Conservation (phyloP, 768 basidiomycete genomes). For the Mycena metata region DNA sequence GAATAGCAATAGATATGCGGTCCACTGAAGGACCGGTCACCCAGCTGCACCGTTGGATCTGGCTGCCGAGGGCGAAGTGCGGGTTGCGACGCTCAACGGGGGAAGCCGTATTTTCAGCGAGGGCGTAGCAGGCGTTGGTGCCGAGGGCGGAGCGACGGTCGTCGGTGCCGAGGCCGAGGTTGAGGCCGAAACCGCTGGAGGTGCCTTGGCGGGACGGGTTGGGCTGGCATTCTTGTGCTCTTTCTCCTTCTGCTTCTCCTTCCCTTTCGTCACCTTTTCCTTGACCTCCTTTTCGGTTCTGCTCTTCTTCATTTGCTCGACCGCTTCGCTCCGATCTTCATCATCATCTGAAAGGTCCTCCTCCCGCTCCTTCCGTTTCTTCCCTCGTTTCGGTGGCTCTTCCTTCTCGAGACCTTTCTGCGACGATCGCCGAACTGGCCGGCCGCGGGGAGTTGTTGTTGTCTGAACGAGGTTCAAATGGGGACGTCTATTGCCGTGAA, state of each 20-base stretch:
- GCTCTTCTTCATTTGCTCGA: conserved; percentile 34
- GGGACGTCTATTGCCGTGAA: background rate
- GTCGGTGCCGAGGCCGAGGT: conserved; percentile 30
- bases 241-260: conserved; percentile 32
- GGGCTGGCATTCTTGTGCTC: conserved; percentile 47
- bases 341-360: conserved; percentile 30
- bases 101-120: conserved; percentile 70
- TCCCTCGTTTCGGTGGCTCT: conserved; percentile 39
- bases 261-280: conserved; percentile 21
- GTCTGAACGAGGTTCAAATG: conserved; percentile 29
- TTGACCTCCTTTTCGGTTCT: conserved; percentile 29
- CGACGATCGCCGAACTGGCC: conserved; percentile 41
- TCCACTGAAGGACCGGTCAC: conserved; percentile 11
- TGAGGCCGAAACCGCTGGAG: conserved; percentile 22
- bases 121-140: conserved; percentile 46
- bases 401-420: conserved; percentile 46
- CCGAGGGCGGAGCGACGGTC: conserved; percentile 43
- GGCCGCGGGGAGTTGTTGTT: conserved; percentile 39
- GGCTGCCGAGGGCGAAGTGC: conserved; percentile 13
- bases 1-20: conserved; percentile 22
- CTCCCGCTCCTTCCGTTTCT: conserved; percentile 52
- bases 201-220: conserved; percentile 40
- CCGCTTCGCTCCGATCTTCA: conserved; percentile 21
- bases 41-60: conserved; percentile 16
- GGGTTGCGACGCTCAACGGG: conserved; percentile 52